Base-by-base conservation (phyloP, 768 basidiomycete genomes). In the Nidularia sp. region DNA sequence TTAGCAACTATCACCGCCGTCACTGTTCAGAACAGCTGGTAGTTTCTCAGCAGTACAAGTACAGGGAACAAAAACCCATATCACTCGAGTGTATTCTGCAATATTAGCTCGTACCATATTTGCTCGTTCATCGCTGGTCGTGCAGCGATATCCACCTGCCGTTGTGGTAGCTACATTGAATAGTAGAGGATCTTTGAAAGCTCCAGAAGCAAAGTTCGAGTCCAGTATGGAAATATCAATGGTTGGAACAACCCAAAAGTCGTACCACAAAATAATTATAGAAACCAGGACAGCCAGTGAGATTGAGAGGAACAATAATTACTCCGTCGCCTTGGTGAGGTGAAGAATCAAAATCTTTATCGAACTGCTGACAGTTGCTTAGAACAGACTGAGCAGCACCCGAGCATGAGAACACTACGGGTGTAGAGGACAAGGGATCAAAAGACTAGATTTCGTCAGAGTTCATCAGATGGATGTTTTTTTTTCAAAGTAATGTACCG, bases 31-130 rank as follows among this genome's bases (percentile, higher is more conserved):
- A 5, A 6, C 54, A 31, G 53, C 57, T 15, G 63, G 61, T 2
- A 64, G 54, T 45, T 64, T 61, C 13, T 56, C 39, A 7, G 63
- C 59, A 32, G 62, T 62, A 47, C 63, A 62, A 10, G 61, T 56
- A 9, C 61, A 56, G 34, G 63, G 63, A 15, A 64, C 63, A 44
- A 64, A 64, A 55, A 62, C 62, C 61, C 63, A 64, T n/a, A 62
- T 55, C 13, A 59, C 58, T 49, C 62, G 62, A 36, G 55, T 59
- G 45, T 60, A 62, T 53, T 64, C 62, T 0, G 62, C 58, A 29
- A 64, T 61, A 29, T 53, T 57, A 4, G 62, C 63, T 2, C 63
- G 50, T 25, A 64, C 61, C 61, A 64, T 64, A 31, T 59, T 62
- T 7, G 61, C 62, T 15, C 25, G 48, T 1, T 57, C 59, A 47